Conservation (phyloP, 305 asterid species). For the Fraxinus baroniana region DNA sequence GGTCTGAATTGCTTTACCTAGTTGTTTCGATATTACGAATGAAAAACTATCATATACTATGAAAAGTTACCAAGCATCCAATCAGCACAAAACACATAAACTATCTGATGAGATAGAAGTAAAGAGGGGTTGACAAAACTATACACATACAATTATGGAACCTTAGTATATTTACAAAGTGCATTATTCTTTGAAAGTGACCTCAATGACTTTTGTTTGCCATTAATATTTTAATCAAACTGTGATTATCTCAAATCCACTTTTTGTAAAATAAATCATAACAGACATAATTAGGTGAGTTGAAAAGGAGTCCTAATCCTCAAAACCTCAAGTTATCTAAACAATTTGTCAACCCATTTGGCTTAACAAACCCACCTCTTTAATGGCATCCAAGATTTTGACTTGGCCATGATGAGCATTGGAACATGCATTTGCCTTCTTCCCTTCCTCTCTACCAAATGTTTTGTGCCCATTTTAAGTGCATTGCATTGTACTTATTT, state of each 20-base stretch:
- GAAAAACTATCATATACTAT: not conserved
- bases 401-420: constrained; percentile 1
- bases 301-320: not conserved
- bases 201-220: not conserved
- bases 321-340: not conserved
- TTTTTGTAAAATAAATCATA: not conserved
- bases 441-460: not conserved
- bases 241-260: not conserved
- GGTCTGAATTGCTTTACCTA: not conserved
- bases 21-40: not conserved
- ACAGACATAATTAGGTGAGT: constrained; percentile 1
- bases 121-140: not conserved
- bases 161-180: not conserved
- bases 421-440: constrained; percentile 1
- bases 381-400: constrained; percentile 6
- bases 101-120: not conserved
- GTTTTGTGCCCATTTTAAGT: not conserved
- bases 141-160: not conserved
- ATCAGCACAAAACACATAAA: not conserved
- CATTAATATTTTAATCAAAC: not conserved
- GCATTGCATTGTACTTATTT: not conserved
- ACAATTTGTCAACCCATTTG: constrained; percentile 11
- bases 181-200: not conserved
- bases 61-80: not conserved
- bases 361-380: constrained; percentile 2